phyloP scores from a whole-genome alignment of 2,329 filamentous ascomycete species.

The Akanthomyces lecanii region DNA sequence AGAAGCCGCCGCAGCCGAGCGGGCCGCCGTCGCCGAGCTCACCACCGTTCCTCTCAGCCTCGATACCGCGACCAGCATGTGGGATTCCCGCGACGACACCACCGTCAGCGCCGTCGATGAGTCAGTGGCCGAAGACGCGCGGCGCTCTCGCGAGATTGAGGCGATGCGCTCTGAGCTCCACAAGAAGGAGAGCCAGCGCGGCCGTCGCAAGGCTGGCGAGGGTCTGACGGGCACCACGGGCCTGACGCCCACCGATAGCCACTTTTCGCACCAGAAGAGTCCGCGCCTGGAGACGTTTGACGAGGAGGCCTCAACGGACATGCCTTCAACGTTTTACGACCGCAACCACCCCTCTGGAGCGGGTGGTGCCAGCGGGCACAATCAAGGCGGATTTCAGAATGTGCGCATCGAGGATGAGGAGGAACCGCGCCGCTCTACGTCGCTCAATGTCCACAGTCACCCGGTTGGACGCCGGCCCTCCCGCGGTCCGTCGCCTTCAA shows the following conservation, averaged over 20 bases:
- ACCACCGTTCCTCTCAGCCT: conserved; percentile 35
- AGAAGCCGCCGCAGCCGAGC: conserved; percentile 34
- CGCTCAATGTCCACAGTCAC: neutral
- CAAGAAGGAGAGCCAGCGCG: conserved; percentile 44
- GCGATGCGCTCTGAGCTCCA: conserved; percentile 33
- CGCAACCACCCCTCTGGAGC: conserved; percentile 5
- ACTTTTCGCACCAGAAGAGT: conserved; percentile 26
- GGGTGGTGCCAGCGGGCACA: neutral
- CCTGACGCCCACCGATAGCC: conserved; percentile 27
- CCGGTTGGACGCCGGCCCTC: conserved; percentile 6
- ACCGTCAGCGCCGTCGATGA: conserved; percentile 24
- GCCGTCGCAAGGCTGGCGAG: conserved; percentile 47
- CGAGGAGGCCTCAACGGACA: conserved; percentile 39
- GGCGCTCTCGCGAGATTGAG: conserved; percentile 37
- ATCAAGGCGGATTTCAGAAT: conserved; percentile 8
- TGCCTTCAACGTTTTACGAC: conserved; percentile 21
- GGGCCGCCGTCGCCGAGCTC: conserved; percentile 42
- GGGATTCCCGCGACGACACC: conserved; percentile 27
- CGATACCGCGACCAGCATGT: conserved; percentile 20
- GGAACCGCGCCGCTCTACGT: conserved; percentile 8
- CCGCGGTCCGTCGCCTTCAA: conserved; percentile 6
- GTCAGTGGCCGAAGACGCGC: conserved; percentile 24
- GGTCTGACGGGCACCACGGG: conserved; percentile 32
- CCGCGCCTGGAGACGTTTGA: conserved; percentile 36
- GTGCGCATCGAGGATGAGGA: conserved; percentile 12